Evolutionary conservation across 768 basidiomycete species (phyloP), one percentile per base, ranked within the genome.

Genomic region (Boletus rubescentipes): DNA sequence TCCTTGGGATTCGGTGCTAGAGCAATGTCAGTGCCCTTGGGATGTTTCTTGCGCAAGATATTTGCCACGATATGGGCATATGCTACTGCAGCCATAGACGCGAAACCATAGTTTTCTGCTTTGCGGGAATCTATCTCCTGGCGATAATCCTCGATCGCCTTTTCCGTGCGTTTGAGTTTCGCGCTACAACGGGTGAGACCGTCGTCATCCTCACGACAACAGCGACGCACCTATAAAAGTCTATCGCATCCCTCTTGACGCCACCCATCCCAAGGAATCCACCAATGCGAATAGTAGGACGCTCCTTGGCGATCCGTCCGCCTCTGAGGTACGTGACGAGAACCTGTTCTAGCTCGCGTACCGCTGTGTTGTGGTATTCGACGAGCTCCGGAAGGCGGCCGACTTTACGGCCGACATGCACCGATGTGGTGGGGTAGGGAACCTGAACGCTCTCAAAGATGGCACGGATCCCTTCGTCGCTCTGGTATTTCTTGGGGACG

Each of bases 101-200:
- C 93, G 68, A 96, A 95, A 2, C 93, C 93, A 71, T 93, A 94
- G 63, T 83, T 91, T 74, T 95, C 93, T 5, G 93, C 81, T 73
- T 84, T 92, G 60, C 80, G 86, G 35, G 75, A 79, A 66, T 84
- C 86, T 52, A 87, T 89, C 59, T 87, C 80, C 21, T 74, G 74
- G 9, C 95, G 86, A 60, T 86, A 85, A 49, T 84, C 80, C 55
- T 90, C 84, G 26, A 91, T 86, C 1, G 85, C 82, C 23, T 76
- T 76, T 66, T 95, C 91, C 2, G 91, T 87, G 16, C 85, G 83
- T 63, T 64, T 67, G 20, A 82, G 70, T 55, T 75, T 81, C 14
- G 71, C 72, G 41, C 77, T 79, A 51, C 35, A 50, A 55, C 36
- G 32, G 2, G 39, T 65, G 41, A 63, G 50, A 44, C 46, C 30